Evolutionary conservation across 371 early-diverging fungal species (phyloP).

Genomic region (Batrachochytrium dendrobatidis): DNA sequence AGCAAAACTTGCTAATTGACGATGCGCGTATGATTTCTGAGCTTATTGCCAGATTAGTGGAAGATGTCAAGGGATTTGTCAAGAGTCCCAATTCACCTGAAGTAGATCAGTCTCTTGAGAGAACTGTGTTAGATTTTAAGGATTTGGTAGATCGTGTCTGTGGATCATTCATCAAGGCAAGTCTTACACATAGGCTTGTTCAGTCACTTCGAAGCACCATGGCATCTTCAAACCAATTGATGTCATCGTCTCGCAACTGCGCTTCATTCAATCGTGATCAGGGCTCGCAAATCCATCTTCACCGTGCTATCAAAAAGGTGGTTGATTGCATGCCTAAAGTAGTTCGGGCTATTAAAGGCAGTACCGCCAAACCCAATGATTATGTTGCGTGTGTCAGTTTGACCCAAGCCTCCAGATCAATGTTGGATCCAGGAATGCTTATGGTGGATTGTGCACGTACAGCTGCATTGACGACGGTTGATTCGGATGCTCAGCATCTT

Average conservation of each 20-base stretch:
- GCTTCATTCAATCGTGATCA: slow-evolving; percentile 40
- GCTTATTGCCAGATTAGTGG: slow-evolving; percentile 39
- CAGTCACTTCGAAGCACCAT: slow-evolving; percentile 29
- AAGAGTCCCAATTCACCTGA: slow-evolving; percentile 20
- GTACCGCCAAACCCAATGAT: slow-evolving; percentile 24
- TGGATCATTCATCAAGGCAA: slow-evolving; percentile 26
- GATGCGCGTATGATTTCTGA: slow-evolving; percentile 37
- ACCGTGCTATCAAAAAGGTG: slow-evolving; percentile 25
- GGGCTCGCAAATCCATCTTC: slow-evolving; percentile 37
- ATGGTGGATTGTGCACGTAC: slow-evolving; percentile 28
- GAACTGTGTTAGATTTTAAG: slow-evolving; percentile 23
- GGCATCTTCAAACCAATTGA: slow-evolving; percentile 32
- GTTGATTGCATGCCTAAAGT: slow-evolving; percentile 24
- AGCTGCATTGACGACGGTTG: slow-evolving; percentile 34
- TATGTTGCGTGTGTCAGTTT: slow-evolving; percentile 27
- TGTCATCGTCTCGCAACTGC: slow-evolving; percentile 26
- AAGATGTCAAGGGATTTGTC: slow-evolving; percentile 37
- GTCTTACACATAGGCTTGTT: slow-evolving; percentile 25
- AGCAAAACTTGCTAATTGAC: slow-evolving; percentile 16
- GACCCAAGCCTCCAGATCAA: slow-evolving; percentile 30
- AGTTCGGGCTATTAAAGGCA: slow-evolving; percentile 18
- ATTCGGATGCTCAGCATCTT: slow-evolving; percentile 23
- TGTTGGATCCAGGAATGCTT: slow-evolving; percentile 23
- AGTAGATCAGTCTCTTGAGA: slow-evolving; percentile 19
- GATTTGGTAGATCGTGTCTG: slow-evolving; percentile 19